Conservation (phyloP, 257 asterid genomes). For the Cynanchum wilfordii region DNA sequence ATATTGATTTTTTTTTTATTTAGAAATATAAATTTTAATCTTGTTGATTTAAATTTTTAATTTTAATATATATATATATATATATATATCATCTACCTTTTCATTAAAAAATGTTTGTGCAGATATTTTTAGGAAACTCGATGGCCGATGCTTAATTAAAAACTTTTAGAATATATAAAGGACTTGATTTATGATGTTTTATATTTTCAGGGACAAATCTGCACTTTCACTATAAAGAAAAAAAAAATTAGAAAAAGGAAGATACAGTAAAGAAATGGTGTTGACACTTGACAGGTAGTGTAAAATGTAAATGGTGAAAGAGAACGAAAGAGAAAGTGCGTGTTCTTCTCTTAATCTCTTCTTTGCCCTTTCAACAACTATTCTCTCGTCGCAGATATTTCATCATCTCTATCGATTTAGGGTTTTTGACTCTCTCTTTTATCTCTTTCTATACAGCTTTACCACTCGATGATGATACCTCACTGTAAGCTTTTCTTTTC, state of each 20-base stretch:
- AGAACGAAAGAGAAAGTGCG: constrained; percentile 22
- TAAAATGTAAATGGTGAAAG: constrained; percentile 7
- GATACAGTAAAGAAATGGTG: constrained; percentile 4
- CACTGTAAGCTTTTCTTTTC: constrained; percentile 18
- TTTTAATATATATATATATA: too few relatives aligned
- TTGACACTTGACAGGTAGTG: constrained; percentile 18
- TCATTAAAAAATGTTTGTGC: too few relatives aligned
- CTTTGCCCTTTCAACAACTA: constrained; percentile 35
- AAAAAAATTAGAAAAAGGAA: neutral
- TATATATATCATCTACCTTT: too few relatives aligned
- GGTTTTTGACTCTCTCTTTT: constrained; percentile 34
- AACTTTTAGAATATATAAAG: too few relatives aligned
- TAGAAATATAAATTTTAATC: too few relatives aligned
- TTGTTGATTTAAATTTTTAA: too few relatives aligned
- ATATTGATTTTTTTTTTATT: too few relatives aligned
- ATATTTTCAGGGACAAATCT: too few relatives aligned
- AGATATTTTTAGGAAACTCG: too few relatives aligned
- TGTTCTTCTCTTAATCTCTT: constrained; percentile 24
- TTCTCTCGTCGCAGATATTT: constrained; percentile 29
- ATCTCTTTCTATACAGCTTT: constrained; percentile 9
- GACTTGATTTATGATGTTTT: too few relatives aligned
- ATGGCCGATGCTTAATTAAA: too few relatives aligned
- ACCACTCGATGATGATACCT: constrained; percentile 7
- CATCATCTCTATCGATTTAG: constrained; percentile 32
- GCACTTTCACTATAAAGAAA: neutral